Evolutionary conservation across 495 filamentous ascomycete genomes (phyloP), one percentile per base, ranked within the genome.

Genomic region (Penicillium cinerascens): DNA sequence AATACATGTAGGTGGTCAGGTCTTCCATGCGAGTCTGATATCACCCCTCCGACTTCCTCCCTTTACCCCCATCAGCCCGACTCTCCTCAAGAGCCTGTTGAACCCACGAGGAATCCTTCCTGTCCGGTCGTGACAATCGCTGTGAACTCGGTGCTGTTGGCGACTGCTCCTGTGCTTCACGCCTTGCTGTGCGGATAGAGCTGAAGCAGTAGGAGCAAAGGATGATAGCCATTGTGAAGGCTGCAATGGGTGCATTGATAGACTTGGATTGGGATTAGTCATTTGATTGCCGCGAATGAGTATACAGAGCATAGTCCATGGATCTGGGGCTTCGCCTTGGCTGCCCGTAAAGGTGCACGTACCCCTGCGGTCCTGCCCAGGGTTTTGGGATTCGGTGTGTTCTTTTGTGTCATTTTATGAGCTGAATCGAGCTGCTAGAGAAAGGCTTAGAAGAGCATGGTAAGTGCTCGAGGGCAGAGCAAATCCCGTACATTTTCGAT

Each of bases 181-280:
- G 66, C 37, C 72, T 64, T 1, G 78, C 78, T 21, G 74, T 68
- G 36, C 67, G 63, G 43, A 81, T 79, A 1, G 77, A 79, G 22
- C 66, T 75, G 52, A 78, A 54, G 51, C 73, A 72, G 56, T 81
- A 80, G 27, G 75, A 68, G 51, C 67, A 72, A 2, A 80, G 71
- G 21, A 81, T 40, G 18, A 72, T 43, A 22, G 76, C 75, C 74
- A 80, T 78, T 10, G 74, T 74, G 52, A 79, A 74, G 15, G 76
- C 76, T 23, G 72, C 75, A 33, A 79, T 74, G 16, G 76, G 76
- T 7, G 76, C 74, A 51, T 73, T 72, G 33, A 76, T 42, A 7
- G 73, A 76, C 73, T 76, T 49, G 15, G 1, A 26, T 33, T 13
- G 15, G 13, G 1, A 6, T 43, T 44, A 37, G 27, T 9, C 21